These are phyloP conservation scores for Galerina marginata DNA, from an alignment of 768 basidiomycete genomes.

Conservation along the genomic window DNA sequence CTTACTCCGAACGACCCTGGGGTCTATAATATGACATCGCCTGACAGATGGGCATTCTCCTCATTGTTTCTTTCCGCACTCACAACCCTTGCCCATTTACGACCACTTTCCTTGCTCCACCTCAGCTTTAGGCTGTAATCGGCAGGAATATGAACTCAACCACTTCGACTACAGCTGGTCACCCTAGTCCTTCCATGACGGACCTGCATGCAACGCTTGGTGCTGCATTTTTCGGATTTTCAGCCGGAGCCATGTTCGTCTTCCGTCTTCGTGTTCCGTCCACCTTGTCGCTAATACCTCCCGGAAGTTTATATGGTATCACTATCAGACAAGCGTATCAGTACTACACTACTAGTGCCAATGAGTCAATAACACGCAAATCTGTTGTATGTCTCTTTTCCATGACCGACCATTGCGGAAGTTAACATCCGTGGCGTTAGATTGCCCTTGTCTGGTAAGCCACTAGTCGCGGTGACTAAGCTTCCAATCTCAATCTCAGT, in stretches of 20 bases:
- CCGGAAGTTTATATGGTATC: slow-evolving; percentile 33
- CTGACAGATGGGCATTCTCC: slow-evolving; percentile 12
- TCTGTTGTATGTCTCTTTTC: slow-evolving; percentile 25
- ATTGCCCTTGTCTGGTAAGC: slow-evolving; percentile 28
- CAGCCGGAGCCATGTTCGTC: slow-evolving; percentile 35
- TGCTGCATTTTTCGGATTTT: slow-evolving; percentile 36
- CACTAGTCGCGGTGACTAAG: neutral
- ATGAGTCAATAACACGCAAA: slow-evolving; percentile 24
- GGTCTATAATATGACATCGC: slow-evolving; percentile 1
- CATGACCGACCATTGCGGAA: neutral
- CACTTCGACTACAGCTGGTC: slow-evolving; percentile 5
- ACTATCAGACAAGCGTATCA: slow-evolving; percentile 35
- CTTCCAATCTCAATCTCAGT: neutral
- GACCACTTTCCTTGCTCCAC: slow-evolving; percentile 13
- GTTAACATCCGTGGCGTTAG: slow-evolving; percentile 14
- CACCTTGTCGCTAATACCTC: neutral
- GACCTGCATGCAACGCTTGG: slow-evolving; percentile 28
- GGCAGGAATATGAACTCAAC: slow-evolving; percentile 25
- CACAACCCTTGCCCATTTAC: slow-evolving; percentile 6
- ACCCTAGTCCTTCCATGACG: neutral
- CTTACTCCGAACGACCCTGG: too few species aligned
- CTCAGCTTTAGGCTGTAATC: slow-evolving; percentile 23
- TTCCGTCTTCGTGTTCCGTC: neutral
- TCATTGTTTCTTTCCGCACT: slow-evolving; percentile 7
- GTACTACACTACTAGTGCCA: slow-evolving; percentile 28